Evolutionary conservation across 345 rosid species (phyloP), one percentile per base, ranked within the genome.

Genomic region (Rhizophora apiculata): DNA sequence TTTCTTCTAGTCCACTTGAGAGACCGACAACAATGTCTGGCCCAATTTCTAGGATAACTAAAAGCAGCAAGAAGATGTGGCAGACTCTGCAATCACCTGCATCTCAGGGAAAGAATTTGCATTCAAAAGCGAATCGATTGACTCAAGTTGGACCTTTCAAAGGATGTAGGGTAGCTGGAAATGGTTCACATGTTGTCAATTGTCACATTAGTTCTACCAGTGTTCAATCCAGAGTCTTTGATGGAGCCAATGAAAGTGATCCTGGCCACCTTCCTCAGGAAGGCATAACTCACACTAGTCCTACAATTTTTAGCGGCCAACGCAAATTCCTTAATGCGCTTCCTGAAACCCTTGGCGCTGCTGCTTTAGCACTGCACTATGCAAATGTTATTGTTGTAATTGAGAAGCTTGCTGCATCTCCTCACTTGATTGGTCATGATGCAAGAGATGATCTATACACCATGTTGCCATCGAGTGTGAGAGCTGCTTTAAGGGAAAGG

Each of bases 391-490:
- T 96, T 62, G 83, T 88, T 68, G 84, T 92, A 61, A 87, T 92
- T 24, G 98, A 96, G 85, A 92, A 90, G 78, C 84, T 96, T 57
- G 96, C 85, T 31, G 89, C 91, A 48, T 85, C 99, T 72, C 98
- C 98, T 65, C 96, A 96, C 80, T 82, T 96, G 86, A 89, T 96
- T 59, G 91, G 99, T 19, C 89, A 87, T 16, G 98, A 96, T 75
- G 99, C 98, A 21, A 85, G 98, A 70, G 97, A 92, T 77, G 99
- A 96, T 75, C 82, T 96, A 51, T 96, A 96, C 86, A 90, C 87
- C 67, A 89, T 96, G 99, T 74, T 96, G 72, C 97, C 99, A 0
- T 84, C 90, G 20, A 90, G 82, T 63, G 86, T 96, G 71, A 86
- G 97, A 79, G 67, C 80, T 54, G 82, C 89, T 1, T 67, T 96